Evolutionary conservation across 805 yeast species (phyloP).

Genomic region (Saccharomycopsis selenospora): DNA sequence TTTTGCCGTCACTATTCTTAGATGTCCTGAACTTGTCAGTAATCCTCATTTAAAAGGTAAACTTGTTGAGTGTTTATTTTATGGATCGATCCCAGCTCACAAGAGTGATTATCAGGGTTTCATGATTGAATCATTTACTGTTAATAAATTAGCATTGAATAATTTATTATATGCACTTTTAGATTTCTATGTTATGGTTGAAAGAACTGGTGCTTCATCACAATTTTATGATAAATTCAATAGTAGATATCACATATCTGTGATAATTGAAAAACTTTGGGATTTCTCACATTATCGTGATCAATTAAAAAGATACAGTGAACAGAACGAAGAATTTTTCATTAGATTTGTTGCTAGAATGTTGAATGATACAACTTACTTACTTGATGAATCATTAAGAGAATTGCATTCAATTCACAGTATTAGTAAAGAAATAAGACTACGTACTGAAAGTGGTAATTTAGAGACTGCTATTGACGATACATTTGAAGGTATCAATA

Average conservation of each 20-base stretch:
- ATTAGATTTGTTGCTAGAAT: constrained; percentile 89
- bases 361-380: constrained; percentile 88
- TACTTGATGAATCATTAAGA: constrained; percentile 83
- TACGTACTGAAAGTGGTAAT: constrained; percentile 30
- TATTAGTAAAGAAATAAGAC: constrained; percentile 56
- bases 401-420: constrained; percentile 73
- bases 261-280: constrained; percentile 80
- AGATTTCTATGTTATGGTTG: constrained; percentile 90
- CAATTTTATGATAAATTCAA: constrained; percentile 96
- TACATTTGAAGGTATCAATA: constrained; percentile 29
- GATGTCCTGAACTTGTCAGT: constrained; percentile 79
- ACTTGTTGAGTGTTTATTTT: constrained; percentile 70
- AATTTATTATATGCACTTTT: constrained; percentile 75
- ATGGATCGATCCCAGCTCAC: constrained; percentile 55
- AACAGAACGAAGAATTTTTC: constrained; percentile 70
- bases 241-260: constrained; percentile 78
- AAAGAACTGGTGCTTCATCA: constrained; percentile 89
- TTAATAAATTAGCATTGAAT: constrained; percentile 52
- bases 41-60: constrained; percentile 91
- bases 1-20: constrained; percentile 62
- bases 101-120: constrained; percentile 61
- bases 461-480: constrained; percentile 26
- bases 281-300: constrained; percentile 56
- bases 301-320: constrained; percentile 64
- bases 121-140: constrained; percentile 56